These are phyloP conservation scores for Limtongozyma cylindracea DNA, from an alignment of 805 yeast species.

Conservation along the genomic window DNA sequence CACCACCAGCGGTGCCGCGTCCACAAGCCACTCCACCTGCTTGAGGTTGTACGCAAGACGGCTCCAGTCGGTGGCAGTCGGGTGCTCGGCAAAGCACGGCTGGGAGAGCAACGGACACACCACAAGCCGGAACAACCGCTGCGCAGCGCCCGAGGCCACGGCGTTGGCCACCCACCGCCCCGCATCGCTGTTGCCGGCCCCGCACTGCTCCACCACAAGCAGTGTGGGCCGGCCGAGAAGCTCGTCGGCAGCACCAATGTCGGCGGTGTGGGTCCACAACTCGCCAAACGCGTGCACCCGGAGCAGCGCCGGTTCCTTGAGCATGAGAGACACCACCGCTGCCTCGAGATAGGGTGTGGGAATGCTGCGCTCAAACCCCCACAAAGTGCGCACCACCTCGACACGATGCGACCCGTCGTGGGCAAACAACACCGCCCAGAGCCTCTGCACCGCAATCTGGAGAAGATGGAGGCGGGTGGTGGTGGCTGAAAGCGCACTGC, in stretches of 20 bases:
- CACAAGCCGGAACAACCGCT: conserved; percentile 32
- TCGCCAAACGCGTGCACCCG: conserved; percentile 30
- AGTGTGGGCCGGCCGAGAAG: conserved; percentile 39
- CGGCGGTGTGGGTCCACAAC: conserved; percentile 48
- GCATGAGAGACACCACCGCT: conserved; percentile 30
- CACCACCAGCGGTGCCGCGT: too few species aligned
- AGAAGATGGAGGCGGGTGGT: too few species aligned
- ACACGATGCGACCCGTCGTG: conserved; percentile 32
- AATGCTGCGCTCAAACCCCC: conserved; percentile 28
- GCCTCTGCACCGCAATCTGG: conserved; percentile 12
- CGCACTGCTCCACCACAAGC: conserved; percentile 38
- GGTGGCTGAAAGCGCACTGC: too few species aligned
- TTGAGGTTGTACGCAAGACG: too few species aligned
- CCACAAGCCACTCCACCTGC: too few species aligned
- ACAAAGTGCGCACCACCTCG: conserved; percentile 41
- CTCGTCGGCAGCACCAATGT: conserved; percentile 19
- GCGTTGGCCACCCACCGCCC: conserved; percentile 21
- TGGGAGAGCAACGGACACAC: conserved; percentile 27
- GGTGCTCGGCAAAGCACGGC: too few species aligned
- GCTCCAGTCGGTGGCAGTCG: too few species aligned
- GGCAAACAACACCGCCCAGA: conserved; percentile 29
- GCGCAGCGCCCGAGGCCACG: conserved; percentile 25
- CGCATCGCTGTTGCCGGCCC: conserved; percentile 14
- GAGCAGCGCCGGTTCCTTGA: conserved; percentile 8
- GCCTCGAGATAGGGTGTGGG: conserved; percentile 44